Percentiles rank a stretch among this genome's conserved stretches.
phyloP scores from a whole-genome alignment of 108 stramenopile genomes.

The Epithemia pelagica region DNA sequence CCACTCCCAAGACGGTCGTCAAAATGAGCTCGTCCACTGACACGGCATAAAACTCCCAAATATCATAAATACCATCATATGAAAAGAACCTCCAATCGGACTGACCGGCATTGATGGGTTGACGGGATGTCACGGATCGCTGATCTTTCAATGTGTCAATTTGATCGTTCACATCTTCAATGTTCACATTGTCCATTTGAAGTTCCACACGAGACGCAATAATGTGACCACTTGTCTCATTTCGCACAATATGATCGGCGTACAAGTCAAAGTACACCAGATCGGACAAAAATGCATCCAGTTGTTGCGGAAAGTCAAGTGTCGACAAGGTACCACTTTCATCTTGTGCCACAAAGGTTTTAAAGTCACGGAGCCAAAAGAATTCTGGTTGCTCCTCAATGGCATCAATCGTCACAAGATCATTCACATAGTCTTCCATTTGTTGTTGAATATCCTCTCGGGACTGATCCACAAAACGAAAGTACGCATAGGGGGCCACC shows the following conservation, averaged over 20 bases:
- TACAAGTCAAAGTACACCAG: slow-evolving; percentile 9
- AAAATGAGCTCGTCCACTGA: slow-evolving; percentile 21
- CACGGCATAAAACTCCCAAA: slow-evolving; percentile 32
- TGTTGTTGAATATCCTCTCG: slow-evolving; percentile 10
- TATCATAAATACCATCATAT: no score
- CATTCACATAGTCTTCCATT: slow-evolving; percentile 20
- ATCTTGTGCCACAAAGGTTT: slow-evolving; percentile 13
- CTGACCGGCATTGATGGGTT: no score
- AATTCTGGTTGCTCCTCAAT: no score
- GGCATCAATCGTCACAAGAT: slow-evolving; percentile 13
- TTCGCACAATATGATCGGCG: slow-evolving; percentile 13
- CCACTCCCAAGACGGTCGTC: no score
- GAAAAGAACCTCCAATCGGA: no score
- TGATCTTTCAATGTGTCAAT: no score
- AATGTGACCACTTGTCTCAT: no score
- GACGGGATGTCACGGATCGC: no score
- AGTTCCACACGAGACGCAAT: no score
- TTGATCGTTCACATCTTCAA: no score
- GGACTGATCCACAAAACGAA: slow-evolving; percentile 23
- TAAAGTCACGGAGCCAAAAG: no score
- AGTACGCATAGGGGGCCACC: slow-evolving; percentile 11
- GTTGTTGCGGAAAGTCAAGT: slow-evolving; percentile 18
- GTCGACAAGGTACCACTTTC: slow-evolving; percentile 4
- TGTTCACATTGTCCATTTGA: no score
- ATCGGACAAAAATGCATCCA: slow-evolving; percentile 16